Conservation (phyloP, 495 filamentous ascomycete genomes). For the Lophium mytilinum region DNA sequence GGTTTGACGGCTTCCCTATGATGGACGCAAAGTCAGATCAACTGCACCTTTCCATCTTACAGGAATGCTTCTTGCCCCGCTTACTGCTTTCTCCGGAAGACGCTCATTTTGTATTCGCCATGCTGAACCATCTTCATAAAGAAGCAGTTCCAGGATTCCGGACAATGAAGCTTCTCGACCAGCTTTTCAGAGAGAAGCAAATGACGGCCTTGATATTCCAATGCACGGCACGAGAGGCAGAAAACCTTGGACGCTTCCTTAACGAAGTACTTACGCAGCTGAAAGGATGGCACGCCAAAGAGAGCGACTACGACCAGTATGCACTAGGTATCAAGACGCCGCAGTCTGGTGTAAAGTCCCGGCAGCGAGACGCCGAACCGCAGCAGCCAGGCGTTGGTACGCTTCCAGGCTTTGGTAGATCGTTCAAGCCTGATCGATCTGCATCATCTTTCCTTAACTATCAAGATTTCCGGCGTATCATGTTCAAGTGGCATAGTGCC, state of each 20-base stretch:
- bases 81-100: slow-evolving; percentile 76
- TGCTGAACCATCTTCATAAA: slow-evolving; percentile 78
- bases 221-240: slow-evolving; percentile 81
- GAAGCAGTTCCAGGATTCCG: slow-evolving; percentile 78
- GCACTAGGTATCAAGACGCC: slow-evolving; percentile 53
- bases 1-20: slow-evolving; percentile 52
- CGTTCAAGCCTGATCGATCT: slow-evolving; percentile 51
- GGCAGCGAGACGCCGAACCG: neutral
- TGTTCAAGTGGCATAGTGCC: slow-evolving; percentile 84
- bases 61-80: slow-evolving; percentile 85
- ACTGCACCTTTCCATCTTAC: slow-evolving; percentile 66
- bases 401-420: slow-evolving; percentile 60
- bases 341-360: too few species aligned
- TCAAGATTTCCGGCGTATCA: slow-evolving; percentile 74
- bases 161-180: slow-evolving; percentile 74
- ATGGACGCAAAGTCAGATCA: slow-evolving; percentile 54
- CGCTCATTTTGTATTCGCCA: slow-evolving; percentile 74
- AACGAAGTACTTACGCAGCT: slow-evolving; percentile 72
- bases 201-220: slow-evolving; percentile 74
- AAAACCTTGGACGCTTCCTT: slow-evolving; percentile 83
- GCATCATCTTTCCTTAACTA: slow-evolving; percentile 63
- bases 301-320: slow-evolving; percentile 67
- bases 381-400: too few species aligned
- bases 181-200: slow-evolving; percentile 71
- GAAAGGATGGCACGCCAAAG: slow-evolving; percentile 72